Conservation (phyloP, 1,284 basidiomycete species). For the Moesziomyces sp. region DNA sequence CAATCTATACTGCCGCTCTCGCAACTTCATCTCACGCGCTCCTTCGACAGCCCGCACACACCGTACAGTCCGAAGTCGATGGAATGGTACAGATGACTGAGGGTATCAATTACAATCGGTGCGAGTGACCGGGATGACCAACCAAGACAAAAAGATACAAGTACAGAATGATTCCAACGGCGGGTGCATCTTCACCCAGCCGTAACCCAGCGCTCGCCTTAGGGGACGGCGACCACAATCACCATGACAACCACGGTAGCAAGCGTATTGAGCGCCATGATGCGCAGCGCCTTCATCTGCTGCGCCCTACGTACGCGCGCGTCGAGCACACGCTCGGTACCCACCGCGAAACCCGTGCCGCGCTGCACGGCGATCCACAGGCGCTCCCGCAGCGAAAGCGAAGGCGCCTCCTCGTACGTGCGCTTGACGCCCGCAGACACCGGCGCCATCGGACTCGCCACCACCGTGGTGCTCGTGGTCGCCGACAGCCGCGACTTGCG, state of each 20-base stretch:
- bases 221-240: conserved; percentile 47
- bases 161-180: conserved; percentile 3
- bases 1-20: not conserved
- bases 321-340: conserved; percentile 50
- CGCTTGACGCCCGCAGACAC: conserved; percentile 8
- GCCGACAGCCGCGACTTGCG: conserved; percentile 28
- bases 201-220: not conserved
- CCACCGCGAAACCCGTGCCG: conserved; percentile 49
- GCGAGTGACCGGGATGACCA: conserved; percentile 3
- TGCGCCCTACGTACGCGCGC: conserved; percentile 41
- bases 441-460: not conserved
- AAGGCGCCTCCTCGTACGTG: conserved; percentile 10
- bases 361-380: conserved; percentile 37
- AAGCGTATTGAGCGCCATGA: conserved; percentile 30
- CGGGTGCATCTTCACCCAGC: no score
- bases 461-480: conserved; percentile 23
- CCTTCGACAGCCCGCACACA: not conserved
- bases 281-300: conserved; percentile 47
- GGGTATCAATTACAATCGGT: conserved; percentile 21
- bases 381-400: conserved; percentile 7
- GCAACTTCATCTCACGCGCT: no score
- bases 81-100: no score
- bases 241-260: conserved; percentile 31
- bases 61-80: not conserved
- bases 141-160: not conserved